These are phyloP conservation scores for Fusarium stilboides DNA, from an alignment of 2,329 filamentous ascomycete species.

Conservation along the genomic window DNA sequence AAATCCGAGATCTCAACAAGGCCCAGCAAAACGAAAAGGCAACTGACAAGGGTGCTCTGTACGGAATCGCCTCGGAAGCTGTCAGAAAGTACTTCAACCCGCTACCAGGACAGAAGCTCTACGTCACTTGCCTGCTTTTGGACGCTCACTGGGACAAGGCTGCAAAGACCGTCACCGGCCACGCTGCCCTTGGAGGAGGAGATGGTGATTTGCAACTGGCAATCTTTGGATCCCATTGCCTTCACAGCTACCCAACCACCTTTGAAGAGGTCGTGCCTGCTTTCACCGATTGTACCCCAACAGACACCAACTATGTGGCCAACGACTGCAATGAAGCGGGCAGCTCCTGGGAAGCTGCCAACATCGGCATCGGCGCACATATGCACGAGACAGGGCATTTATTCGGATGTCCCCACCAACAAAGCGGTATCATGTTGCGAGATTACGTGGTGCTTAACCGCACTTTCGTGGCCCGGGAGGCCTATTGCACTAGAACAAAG, in stretches of 20 bases:
- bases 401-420: constrained; percentile 91
- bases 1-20: constrained; percentile 83
- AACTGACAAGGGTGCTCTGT: constrained; percentile 80
- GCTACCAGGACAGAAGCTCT: constrained; percentile 83
- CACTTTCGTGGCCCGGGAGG: constrained; percentile 84
- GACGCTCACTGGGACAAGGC: constrained; percentile 89
- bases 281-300: constrained; percentile 91
- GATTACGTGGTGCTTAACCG: constrained; percentile 90
- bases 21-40: constrained; percentile 83
- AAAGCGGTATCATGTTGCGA: constrained; percentile 90
- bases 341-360: constrained; percentile 95
- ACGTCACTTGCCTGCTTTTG: constrained; percentile 88
- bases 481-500: constrained; percentile 89
- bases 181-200: constrained; percentile 86
- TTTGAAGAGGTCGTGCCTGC: constrained; percentile 92
- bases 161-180: constrained; percentile 79
- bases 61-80: constrained; percentile 82
- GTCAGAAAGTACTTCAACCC: constrained; percentile 84
- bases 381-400: constrained; percentile 92
- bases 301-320: constrained; percentile 83
- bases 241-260: constrained; percentile 91
- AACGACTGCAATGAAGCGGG: constrained; percentile 91
- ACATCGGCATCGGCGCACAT: constrained; percentile 93
- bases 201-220: constrained; percentile 83
- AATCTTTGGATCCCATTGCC: constrained; percentile 91